These are phyloP conservation scores for Exophiala bonariae DNA, from an alignment of 2,329 filamentous ascomycete species.

Conservation along the genomic window DNA sequence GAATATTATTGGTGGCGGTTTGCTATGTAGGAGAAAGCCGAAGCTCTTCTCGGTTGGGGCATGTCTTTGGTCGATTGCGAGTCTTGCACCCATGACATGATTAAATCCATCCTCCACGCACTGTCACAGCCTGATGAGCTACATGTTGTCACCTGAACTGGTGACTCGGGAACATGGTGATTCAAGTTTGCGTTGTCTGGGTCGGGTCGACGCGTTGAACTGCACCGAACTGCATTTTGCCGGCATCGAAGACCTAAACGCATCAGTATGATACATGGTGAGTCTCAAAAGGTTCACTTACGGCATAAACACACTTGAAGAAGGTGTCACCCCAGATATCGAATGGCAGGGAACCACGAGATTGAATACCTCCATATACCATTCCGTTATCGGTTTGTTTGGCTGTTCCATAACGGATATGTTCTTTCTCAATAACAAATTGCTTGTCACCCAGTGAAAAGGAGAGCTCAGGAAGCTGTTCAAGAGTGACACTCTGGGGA, in stretches of 20 bases:
- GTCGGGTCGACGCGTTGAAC: slow-evolving; percentile 53
- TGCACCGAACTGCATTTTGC: slow-evolving; percentile 59
- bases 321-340: slow-evolving; percentile 67
- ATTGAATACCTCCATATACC: slow-evolving; percentile 67
- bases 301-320: slow-evolving; percentile 65
- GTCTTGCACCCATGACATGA: too few relatives aligned
- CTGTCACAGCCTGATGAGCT: too few relatives aligned
- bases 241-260: slow-evolving; percentile 61
- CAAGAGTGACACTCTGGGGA: slow-evolving; percentile 52
- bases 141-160: too few relatives aligned
- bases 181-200: slow-evolving; percentile 10
- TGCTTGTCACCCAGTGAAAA: slow-evolving; percentile 64
- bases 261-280: slow-evolving; percentile 15
- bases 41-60: too few relatives aligned
- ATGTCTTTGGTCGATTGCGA: too few relatives aligned
- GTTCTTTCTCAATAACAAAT: slow-evolving; percentile 63
- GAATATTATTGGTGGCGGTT: too few relatives aligned
- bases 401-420: slow-evolving; percentile 55
- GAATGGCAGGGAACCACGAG: slow-evolving; percentile 56
- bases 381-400: slow-evolving; percentile 49
- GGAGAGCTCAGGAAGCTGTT: slow-evolving; percentile 60
- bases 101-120: too few relatives aligned
- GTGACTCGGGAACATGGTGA: neutral
- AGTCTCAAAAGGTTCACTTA: slow-evolving; percentile 36
- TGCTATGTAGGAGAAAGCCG: too few relatives aligned